Percentiles rank a stretch among this genome's conserved stretches.
Conservation (phyloP, 2,329 filamentous ascomycete species). For the Endoconidiophora polonica region DNA sequence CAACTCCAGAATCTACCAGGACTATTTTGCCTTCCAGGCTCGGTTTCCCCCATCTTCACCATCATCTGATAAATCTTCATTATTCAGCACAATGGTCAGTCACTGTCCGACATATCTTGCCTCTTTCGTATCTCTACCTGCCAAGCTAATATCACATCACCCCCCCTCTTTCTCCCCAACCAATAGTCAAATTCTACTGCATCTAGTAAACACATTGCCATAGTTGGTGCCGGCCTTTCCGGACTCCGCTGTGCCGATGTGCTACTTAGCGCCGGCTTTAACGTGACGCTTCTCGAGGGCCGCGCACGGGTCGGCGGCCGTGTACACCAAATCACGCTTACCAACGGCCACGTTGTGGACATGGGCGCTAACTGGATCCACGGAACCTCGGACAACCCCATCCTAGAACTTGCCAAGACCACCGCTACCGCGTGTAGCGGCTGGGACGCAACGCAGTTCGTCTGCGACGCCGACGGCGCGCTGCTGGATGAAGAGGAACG, state of each 20-base stretch:
- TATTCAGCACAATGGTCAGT: constrained; percentile 6
- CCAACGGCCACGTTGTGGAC: constrained; percentile 34
- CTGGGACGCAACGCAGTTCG: constrained; percentile 35
- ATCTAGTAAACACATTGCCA: constrained; percentile 20
- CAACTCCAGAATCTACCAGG: constrained; percentile 9
- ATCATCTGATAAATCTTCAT: constrained; percentile 3
- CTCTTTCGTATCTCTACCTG: neutral
- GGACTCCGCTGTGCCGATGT: constrained; percentile 57
- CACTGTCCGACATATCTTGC: neutral
- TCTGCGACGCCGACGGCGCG: constrained; percentile 40
- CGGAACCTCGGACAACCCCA: constrained; percentile 53
- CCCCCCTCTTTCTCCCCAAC: neutral
- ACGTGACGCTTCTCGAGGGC: constrained; percentile 54
- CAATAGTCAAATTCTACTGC: neutral
- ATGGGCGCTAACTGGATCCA: constrained; percentile 69
- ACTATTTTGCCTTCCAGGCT: constrained; percentile 10
- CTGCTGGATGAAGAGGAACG: constrained; percentile 31
- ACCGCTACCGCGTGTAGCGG: constrained; percentile 35
- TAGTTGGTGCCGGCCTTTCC: constrained; percentile 55
- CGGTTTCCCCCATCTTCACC: constrained; percentile 1
- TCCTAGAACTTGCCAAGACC: constrained; percentile 46
- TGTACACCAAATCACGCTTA: constrained; percentile 34
- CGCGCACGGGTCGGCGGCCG: constrained; percentile 51
- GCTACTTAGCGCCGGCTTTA: constrained; percentile 44
- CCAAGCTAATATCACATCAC: neutral